These are phyloP conservation scores for Acacia melanoxylon DNA, from an alignment of 306 rosid genomes.

Conservation along the genomic window DNA sequence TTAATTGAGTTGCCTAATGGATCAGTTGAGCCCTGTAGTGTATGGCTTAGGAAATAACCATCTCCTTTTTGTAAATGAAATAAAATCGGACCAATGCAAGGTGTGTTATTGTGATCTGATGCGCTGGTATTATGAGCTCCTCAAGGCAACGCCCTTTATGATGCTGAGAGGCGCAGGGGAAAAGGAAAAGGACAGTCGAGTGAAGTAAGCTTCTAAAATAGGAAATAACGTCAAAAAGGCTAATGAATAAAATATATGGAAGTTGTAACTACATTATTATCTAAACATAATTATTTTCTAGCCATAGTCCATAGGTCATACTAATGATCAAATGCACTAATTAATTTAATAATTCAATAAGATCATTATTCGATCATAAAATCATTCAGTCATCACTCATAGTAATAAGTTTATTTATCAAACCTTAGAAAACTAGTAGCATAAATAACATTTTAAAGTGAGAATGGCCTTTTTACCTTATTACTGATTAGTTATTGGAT, in stretches of 20 bases:
- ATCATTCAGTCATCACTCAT: neutral
- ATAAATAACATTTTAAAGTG: neutral
- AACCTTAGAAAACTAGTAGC: neutral
- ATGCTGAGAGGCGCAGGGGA: neutral
- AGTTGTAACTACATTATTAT: neutral
- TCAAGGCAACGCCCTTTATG: neutral
- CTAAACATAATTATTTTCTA: neutral
- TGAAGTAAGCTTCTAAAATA: neutral
- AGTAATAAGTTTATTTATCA: neutral
- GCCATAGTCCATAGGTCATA: neutral
- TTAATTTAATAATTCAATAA: neutral
- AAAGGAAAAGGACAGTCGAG: neutral
- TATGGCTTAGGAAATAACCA: constrained; percentile 10
- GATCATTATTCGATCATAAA: neutral
- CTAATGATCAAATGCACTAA: neutral
- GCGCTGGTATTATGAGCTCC: constrained; percentile 3
- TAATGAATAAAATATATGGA: neutral
- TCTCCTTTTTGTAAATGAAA: constrained; percentile 21
- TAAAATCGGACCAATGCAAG: constrained; percentile 13
- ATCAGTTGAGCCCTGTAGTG: constrained; percentile 18
- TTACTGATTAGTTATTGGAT: neutral
- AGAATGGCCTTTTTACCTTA: neutral
- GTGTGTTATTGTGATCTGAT: constrained; percentile 16
- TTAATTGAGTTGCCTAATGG: neutral
- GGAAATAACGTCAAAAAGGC: neutral